A percentile compares a stretch with the other conserved stretches of the same genome.
phyloP scores from a whole-genome alignment of 305 asterid genomes.

The Fraxinus xanthoxyloides region DNA sequence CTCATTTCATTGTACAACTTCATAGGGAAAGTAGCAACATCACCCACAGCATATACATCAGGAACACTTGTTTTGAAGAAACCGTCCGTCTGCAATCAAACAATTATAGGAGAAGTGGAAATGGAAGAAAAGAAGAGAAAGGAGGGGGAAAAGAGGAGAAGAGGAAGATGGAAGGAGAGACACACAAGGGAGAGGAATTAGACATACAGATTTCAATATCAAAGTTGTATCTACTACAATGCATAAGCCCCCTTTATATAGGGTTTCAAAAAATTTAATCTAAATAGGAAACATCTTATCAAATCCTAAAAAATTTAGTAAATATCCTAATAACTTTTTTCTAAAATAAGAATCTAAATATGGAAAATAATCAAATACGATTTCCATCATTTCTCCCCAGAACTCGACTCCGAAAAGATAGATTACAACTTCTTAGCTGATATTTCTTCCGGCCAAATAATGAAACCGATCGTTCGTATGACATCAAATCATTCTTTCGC shows the following conservation, averaged over 20 bases:
- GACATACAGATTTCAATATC: background rate
- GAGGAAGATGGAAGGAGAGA: background rate
- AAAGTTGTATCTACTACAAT: background rate
- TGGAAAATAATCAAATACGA: background rate
- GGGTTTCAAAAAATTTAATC: background rate
- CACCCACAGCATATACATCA: conserved; percentile 91
- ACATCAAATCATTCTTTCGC: background rate
- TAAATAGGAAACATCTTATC: background rate
- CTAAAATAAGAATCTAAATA: background rate
- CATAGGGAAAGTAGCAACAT: conserved; percentile 96
- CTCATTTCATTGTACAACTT: conserved; percentile 74
- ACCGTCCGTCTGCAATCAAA: conserved; percentile 39
- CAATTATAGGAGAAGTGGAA: background rate
- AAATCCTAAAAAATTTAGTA: background rate
- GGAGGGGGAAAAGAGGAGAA: background rate
- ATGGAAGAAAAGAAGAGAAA: too few relatives aligned
- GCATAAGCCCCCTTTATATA: background rate
- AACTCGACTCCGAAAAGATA: background rate
- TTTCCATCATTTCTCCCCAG: background rate
- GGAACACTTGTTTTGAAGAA: conserved; percentile 81
- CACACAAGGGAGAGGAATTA: background rate
- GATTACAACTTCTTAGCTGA: background rate
- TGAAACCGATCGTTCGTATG: background rate
- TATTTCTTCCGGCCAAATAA: background rate
- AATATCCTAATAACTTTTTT: background rate